These are phyloP conservation scores for Debaryomyces castellii DNA, from an alignment of 805 yeast species.

Conservation along the genomic window DNA sequence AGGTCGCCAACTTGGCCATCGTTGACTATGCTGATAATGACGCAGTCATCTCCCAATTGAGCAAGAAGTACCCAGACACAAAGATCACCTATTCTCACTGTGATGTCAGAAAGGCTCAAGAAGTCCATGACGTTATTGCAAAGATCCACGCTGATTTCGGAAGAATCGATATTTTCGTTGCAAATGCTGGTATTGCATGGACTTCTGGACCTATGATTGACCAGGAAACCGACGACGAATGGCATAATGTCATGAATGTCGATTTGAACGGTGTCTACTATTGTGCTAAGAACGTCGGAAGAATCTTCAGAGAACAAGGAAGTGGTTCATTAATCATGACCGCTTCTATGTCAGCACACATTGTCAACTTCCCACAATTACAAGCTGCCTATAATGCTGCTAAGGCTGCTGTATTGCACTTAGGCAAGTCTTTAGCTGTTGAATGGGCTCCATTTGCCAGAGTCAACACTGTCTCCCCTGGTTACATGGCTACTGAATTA, in stretches of 20 bases:
- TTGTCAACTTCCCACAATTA: conserved; percentile 82
- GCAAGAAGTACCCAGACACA: conserved; percentile 28
- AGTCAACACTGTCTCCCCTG: conserved; percentile 80
- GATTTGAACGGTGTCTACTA: conserved; percentile 81
- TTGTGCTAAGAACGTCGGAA: conserved; percentile 74
- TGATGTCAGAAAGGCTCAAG: conserved; percentile 40
- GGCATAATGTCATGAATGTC: conserved; percentile 71
- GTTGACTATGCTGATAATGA: conserved; percentile 37
- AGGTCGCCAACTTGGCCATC: conserved; percentile 35
- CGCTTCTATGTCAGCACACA: conserved; percentile 87
- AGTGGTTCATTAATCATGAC: conserved; percentile 80
- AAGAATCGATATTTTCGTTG: conserved; percentile 42
- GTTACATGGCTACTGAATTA: conserved; percentile 78
- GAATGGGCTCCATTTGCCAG: conserved; percentile 90
- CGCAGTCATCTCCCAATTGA: conserved; percentile 24
- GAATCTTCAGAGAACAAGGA: conserved; percentile 69
- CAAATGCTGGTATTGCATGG: conserved; percentile 52
- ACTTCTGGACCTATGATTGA: conserved; percentile 41
- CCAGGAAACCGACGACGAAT: conserved; percentile 48
- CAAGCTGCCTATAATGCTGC: conserved; percentile 87
- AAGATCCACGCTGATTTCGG: conserved; percentile 32
- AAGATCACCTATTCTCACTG: conserved; percentile 31
- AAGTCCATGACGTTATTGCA: conserved; percentile 33
- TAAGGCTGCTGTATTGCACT: conserved; percentile 79
- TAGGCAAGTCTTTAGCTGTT: conserved; percentile 74